A percentile compares a stretch with the other conserved stretches of the same genome.
These are phyloP conservation scores for Rhizomucor pusillus DNA, from an alignment of 371 early-diverging fungal species.

Conservation along the genomic window DNA sequence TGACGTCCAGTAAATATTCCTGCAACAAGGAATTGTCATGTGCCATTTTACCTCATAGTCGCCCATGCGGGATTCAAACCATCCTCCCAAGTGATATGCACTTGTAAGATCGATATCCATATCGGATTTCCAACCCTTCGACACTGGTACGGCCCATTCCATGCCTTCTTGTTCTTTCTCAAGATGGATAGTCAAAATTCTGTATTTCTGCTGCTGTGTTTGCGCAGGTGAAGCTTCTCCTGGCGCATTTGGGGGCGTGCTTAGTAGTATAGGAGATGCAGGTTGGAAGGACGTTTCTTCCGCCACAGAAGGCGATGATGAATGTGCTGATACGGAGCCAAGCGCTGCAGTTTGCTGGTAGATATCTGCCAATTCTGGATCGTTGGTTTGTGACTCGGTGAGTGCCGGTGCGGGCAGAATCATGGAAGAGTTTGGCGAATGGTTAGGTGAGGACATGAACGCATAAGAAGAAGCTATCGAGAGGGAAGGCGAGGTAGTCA, in stretches of 20 bases:
- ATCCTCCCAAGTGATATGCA: constrained; percentile 43
- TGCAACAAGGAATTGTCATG: not conserved
- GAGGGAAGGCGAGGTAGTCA: constrained; percentile 49
- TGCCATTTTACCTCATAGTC: constrained; percentile 30
- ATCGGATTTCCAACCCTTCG: constrained; percentile 26
- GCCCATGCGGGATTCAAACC: constrained; percentile 43
- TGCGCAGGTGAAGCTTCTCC: constrained; percentile 6
- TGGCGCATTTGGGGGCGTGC: constrained; percentile 25
- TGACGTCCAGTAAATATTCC: not conserved
- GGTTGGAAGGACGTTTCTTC: constrained; percentile 32
- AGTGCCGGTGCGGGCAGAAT: constrained; percentile 41
- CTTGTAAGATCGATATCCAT: constrained; percentile 46
- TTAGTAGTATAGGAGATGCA: constrained; percentile 30
- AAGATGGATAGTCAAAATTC: constrained; percentile 47
- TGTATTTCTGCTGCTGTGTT: constrained; percentile 26
- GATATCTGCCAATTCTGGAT: constrained; percentile 30
- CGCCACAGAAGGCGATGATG: constrained; percentile 27
- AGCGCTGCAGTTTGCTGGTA: constrained; percentile 33
- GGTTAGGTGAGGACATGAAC: constrained; percentile 44
- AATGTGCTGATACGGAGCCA: constrained; percentile 22
- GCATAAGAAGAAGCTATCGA: constrained; percentile 57
- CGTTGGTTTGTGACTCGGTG: constrained; percentile 26
- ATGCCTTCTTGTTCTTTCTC: constrained; percentile 40
- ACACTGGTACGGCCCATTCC: constrained; percentile 28
- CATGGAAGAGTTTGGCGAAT: constrained; percentile 49